These are phyloP conservation scores for Sugiyamaella castrensis DNA, from an alignment of 1,139 yeast species.

Conservation along the genomic window DNA sequence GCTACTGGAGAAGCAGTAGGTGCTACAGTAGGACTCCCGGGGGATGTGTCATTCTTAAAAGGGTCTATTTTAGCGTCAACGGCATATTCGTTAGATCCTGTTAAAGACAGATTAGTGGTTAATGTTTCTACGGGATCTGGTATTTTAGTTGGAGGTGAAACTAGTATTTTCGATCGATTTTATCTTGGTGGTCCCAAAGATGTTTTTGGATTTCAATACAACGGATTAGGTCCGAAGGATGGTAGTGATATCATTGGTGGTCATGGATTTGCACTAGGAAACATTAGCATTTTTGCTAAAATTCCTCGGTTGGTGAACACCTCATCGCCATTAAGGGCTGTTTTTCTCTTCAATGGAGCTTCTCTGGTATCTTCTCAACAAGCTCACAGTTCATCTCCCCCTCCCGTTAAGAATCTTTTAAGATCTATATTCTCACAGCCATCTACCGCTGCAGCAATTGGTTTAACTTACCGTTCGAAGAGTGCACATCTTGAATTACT, in stretches of 20 bases:
- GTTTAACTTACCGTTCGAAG: slow-evolving; percentile 79
- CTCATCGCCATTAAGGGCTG: slow-evolving; percentile 65
- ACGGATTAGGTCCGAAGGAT: slow-evolving; percentile 85
- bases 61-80: slow-evolving; percentile 34
- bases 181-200: slow-evolving; percentile 84
- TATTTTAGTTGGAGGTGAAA: slow-evolving; percentile 15
- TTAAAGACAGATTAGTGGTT: slow-evolving; percentile 22
- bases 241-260: slow-evolving; percentile 66
- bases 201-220: slow-evolving; percentile 68
- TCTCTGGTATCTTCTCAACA: slow-evolving; percentile 43
- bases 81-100: slow-evolving; percentile 24
- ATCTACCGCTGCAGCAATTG: slow-evolving; percentile 43
- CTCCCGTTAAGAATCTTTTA: slow-evolving; percentile 5
- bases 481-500: slow-evolving; percentile 89
- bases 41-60: slow-evolving; percentile 38
- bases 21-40: slow-evolving; percentile 19
- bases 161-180: slow-evolving; percentile 45
- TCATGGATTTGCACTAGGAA: slow-evolving; percentile 67
- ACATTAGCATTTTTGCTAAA: slow-evolving; percentile 56
- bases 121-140: slow-evolving; percentile 24
- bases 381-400: background rate
- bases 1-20: slow-evolving; percentile 60
- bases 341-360: slow-evolving; percentile 73
- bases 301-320: slow-evolving; percentile 50
- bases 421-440: slow-evolving; percentile 12